Evolutionary conservation across 345 rosid species (phyloP).

Genomic region (Eucalyptus lansdowneana): DNA sequence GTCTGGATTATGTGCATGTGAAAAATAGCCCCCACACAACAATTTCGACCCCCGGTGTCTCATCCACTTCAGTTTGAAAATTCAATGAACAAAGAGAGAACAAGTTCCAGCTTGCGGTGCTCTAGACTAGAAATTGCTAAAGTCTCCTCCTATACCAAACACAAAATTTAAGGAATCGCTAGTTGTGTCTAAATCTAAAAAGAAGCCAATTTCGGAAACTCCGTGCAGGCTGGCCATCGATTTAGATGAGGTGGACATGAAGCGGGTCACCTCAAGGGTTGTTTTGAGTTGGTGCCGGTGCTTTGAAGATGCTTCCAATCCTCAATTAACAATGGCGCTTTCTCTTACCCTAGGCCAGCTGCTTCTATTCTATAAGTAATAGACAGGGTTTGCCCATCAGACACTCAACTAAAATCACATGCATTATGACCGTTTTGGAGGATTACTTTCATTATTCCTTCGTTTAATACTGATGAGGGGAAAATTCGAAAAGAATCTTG

Average conservation of each 20-base stretch:
- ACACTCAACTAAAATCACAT: neutral
- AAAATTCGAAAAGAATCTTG: neutral
- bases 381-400: neutral
- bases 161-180: neutral
- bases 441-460: neutral
- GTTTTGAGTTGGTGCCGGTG: neutral
- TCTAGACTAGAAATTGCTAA: neutral
- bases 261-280: neutral
- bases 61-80: neutral
- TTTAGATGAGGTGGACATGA: neutral
- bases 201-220: neutral
- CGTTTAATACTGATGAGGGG: neutral
- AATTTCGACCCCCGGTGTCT: neutral
- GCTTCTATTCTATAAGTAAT: neutral
- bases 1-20: neutral
- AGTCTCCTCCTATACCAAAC: neutral
- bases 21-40: neutral
- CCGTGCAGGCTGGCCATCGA: neutral
- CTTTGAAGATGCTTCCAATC: neutral
- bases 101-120: neutral
- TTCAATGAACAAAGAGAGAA: neutral
- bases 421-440: neutral
- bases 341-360: neutral
- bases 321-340: neutral
- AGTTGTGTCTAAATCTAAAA: neutral